A percentile compares a stretch with the other conserved stretches of the same genome.
Conservation (phyloP, 2,329 filamentous ascomycete species). For the Fusarium ambrosium region DNA sequence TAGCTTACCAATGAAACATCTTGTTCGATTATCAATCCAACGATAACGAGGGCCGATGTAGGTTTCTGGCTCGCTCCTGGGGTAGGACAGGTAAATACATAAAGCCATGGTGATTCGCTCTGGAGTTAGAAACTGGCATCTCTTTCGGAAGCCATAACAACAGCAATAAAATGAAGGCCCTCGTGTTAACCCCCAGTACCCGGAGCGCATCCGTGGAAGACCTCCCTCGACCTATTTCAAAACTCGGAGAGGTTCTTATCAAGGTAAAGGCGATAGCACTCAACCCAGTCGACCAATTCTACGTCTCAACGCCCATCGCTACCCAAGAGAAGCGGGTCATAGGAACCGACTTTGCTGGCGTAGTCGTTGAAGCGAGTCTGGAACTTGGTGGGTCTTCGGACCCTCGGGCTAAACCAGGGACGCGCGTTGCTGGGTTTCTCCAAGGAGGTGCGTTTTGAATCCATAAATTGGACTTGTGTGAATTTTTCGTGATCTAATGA, state of each 20-base stretch:
- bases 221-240: slow-evolving; percentile 30
- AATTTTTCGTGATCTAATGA: neutral
- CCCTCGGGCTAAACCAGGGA: slow-evolving; percentile 42
- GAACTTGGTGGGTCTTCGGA: slow-evolving; percentile 28
- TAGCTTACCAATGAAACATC: neutral
- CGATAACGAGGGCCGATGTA: neutral
- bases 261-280: slow-evolving; percentile 44
- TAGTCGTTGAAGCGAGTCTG: slow-evolving; percentile 41
- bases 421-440: slow-evolving; percentile 57
- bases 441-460: slow-evolving; percentile 51
- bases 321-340: slow-evolving; percentile 47
- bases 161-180: slow-evolving; percentile 40
- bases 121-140: neutral
- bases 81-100: neutral
- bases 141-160: neutral
- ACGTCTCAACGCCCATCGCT: slow-evolving; percentile 52
- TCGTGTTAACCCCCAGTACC: slow-evolving; percentile 28
- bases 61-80: neutral
- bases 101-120: neutral
- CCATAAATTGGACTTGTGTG: accelerated
- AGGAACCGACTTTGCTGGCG: slow-evolving; percentile 58
- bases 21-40: neutral
- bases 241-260: slow-evolving; percentile 38
- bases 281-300: slow-evolving; percentile 51
- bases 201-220: slow-evolving; percentile 26